These are phyloP conservation scores for Theobroma cacao DNA, from an alignment of 345 rosid genomes.

Conservation along the genomic window DNA sequence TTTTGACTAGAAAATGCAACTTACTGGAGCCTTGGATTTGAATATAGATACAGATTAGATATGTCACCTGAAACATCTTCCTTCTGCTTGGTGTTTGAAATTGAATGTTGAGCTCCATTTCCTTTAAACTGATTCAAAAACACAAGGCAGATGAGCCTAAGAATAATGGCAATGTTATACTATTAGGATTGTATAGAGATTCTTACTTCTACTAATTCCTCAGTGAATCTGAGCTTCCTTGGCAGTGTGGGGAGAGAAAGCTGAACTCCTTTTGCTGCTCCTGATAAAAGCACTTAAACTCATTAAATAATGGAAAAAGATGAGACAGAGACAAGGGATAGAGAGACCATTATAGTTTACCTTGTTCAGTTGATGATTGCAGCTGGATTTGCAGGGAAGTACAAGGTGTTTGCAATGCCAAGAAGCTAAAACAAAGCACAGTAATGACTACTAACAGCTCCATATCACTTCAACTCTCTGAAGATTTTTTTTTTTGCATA, in stretches of 20 bases:
- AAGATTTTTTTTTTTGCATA: not conserved
- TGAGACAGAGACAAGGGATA: not conserved
- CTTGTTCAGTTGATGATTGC: conserved; percentile 17
- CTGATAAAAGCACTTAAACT: not conserved
- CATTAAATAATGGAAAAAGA: not conserved
- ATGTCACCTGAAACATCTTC: conserved; percentile 10
- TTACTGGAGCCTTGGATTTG: not conserved
- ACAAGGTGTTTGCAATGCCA: conserved; percentile 6
- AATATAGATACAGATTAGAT: not conserved
- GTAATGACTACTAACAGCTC: not conserved
- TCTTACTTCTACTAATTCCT: conserved; percentile 3
- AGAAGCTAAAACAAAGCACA: not conserved
- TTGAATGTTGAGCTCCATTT: conserved; percentile 9
- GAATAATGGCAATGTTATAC: not conserved
- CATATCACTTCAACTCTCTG: not conserved
- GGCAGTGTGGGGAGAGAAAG: conserved; percentile 9
- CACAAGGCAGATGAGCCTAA: not conserved
- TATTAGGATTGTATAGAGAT: not conserved
- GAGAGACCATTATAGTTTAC: not conserved
- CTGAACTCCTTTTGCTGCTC: conserved; percentile 8
- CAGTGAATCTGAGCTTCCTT: conserved; percentile 14
- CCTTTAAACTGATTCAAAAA: conserved; percentile 1
- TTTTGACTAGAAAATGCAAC: not conserved
- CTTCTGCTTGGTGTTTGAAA: not conserved
- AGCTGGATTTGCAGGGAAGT: conserved; percentile 13